Evolutionary conservation across 2,329 filamentous ascomycete species (phyloP), one percentile per base, ranked within the genome.

Genomic region (Scedosporium boydii): DNA sequence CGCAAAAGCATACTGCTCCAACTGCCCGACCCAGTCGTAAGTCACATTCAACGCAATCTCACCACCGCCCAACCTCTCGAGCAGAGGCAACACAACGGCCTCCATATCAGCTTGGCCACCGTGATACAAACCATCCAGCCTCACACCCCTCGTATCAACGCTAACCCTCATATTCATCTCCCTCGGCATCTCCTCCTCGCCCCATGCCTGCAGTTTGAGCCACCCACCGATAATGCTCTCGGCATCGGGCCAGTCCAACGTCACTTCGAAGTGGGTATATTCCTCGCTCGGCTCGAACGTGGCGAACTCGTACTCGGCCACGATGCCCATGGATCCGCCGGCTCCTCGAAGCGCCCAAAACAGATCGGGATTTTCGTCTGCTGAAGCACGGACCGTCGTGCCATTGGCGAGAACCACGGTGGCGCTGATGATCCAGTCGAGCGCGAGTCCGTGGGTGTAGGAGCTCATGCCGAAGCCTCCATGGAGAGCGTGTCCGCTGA

Each of bases 261-360:
- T 65, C 27, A 68, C 65, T 41, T 68, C 63, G 65, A 70, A 73
- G 21, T 65, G 63, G 0, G 72, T 72, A n/a, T 73, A 67, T 41
- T 68, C 64, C 6, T 69, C 58, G 1, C 76, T 75, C 0, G 72
- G 74, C 4, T 68, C 65, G 51, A 76, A 76, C 1, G 76, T 78
- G 60, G 73, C 69, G 66, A 78, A 73, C 63, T 71, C 69, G 66
- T 76, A 76, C 46, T 70, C 70, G 5, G 71, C 68, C 18, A 77
- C 74, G 60, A 79, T 71, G 27, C 75, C 77, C 63, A 78, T 77
- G 10, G 74, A 77, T 12, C 74, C 73, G 3, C 86, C 85, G 0
- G 85, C 84, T 3, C 85, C 84, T 51, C 76, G 76, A 1, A 87
- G 71, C 1, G 85, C 86, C 85, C 85, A 89, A 73, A 84, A 88